A percentile compares a stretch with the other conserved stretches of the same genome.
Conservation (phyloP, 2,329 filamentous ascomycete genomes). For the Clarireedia sp. region DNA sequence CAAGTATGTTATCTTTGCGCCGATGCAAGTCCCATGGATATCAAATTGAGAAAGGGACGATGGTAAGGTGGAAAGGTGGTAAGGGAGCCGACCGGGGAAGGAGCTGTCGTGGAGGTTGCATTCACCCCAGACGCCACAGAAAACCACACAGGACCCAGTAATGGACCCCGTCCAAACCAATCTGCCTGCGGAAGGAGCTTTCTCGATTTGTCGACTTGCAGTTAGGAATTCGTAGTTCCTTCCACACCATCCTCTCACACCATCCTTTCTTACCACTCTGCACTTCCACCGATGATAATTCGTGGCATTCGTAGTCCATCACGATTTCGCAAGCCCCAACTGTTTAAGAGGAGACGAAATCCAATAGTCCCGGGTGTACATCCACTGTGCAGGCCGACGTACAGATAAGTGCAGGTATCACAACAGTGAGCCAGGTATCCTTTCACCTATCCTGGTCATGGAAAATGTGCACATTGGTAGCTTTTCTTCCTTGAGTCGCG, state of each 20-base stretch:
- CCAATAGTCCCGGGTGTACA: not conserved
- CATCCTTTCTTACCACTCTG: not conserved
- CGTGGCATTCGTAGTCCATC: not conserved
- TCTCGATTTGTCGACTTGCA: no score
- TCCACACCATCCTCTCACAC: not conserved
- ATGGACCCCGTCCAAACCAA: no score
- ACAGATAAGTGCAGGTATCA: not conserved
- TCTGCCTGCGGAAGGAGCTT: no score
- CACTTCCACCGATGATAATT: not conserved
- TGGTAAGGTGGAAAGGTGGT: not conserved
- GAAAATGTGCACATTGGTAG: no score
- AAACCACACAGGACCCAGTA: no score
- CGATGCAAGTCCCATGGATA: conserved; percentile 1
- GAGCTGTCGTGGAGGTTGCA: not conserved
- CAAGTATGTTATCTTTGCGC: conserved; percentile 2
- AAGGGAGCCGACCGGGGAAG: not conserved
- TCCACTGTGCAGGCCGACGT: no score
- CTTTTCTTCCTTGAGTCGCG: no score
- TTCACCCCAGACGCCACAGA: no score
- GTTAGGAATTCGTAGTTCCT: not conserved
- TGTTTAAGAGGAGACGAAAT: not conserved
- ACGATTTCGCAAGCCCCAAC: not conserved
- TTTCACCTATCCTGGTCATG: not conserved
- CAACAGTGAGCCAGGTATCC: not conserved
- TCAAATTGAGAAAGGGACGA: not conserved